Evolutionary conservation across 202 grass and related monocot genomes (phyloP).

Genomic region (Zoysia matrella): DNA sequence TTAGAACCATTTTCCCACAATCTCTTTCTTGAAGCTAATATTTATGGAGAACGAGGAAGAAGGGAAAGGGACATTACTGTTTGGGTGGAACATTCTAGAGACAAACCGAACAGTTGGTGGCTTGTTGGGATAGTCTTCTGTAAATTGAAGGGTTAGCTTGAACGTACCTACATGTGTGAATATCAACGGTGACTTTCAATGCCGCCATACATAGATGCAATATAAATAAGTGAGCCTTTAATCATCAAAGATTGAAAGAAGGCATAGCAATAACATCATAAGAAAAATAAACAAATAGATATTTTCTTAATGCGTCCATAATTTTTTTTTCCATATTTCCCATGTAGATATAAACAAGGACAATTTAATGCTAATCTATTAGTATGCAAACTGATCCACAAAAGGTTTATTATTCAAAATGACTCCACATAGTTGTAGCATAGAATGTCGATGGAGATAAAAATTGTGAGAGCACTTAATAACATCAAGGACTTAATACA

Average conservation of each 20-base stretch:
- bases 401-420: too few relatives aligned
- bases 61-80: conserved; percentile 49
- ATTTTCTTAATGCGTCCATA: background rate
- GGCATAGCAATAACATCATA: background rate
- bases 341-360: conserved; percentile 7
- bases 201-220: background rate
- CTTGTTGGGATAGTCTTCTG: conserved; percentile 40
- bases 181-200: conserved; percentile 25
- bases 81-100: conserved; percentile 77
- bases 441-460: too few relatives aligned
- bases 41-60: background rate
- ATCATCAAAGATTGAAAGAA: too few relatives aligned
- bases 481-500: too few relatives aligned
- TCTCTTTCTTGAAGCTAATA: background rate
- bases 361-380: too few relatives aligned
- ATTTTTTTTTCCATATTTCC: background rate
- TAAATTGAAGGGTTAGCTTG: conserved; percentile 42
- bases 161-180: conserved; percentile 56
- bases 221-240: background rate
- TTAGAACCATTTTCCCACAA: conserved; percentile 31
- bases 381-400: too few relatives aligned
- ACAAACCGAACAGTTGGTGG: conserved; percentile 70
- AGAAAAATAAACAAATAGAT: background rate
- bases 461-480: too few relatives aligned
- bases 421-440: too few relatives aligned